Percentiles rank a stretch among this genome's conserved stretches.
Evolutionary conservation across 352 stramenopile genomes (phyloP).

Genomic region (Pythium sp.): DNA sequence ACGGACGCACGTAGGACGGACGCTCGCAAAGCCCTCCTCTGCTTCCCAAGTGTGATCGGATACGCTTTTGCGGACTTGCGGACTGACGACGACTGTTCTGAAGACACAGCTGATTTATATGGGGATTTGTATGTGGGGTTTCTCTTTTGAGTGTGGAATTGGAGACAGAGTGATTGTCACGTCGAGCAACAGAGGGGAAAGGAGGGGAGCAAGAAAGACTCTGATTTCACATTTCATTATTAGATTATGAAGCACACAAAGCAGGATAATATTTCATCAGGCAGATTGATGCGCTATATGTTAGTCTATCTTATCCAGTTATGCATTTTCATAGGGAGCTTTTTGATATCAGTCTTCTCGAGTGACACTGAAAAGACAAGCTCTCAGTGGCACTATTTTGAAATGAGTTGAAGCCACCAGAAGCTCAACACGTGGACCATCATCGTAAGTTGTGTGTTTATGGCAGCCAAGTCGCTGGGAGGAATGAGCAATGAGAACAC

Average conservation of each 20-base stretch:
- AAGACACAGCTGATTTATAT: background rate
- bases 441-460: background rate
- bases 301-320: background rate
- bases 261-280: background rate
- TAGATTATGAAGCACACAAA: background rate
- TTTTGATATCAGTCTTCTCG: background rate
- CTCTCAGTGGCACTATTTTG: background rate
- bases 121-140: background rate
- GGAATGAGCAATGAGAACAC: background rate
- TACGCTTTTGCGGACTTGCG: background rate
- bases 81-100: background rate
- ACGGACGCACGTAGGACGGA: background rate
- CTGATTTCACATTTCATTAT: background rate
- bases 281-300: background rate
- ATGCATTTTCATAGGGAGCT: background rate
- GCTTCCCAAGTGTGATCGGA: background rate
- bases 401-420: background rate
- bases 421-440: background rate
- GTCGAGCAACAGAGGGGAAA: background rate
- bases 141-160: background rate
- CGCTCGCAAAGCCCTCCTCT: background rate
- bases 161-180: background rate
- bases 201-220: background rate
- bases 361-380: background rate
- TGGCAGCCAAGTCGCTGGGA: background rate